Conservation (phyloP, 495 filamentous ascomycete genomes). For the Aspergillus funiculosus region DNA sequence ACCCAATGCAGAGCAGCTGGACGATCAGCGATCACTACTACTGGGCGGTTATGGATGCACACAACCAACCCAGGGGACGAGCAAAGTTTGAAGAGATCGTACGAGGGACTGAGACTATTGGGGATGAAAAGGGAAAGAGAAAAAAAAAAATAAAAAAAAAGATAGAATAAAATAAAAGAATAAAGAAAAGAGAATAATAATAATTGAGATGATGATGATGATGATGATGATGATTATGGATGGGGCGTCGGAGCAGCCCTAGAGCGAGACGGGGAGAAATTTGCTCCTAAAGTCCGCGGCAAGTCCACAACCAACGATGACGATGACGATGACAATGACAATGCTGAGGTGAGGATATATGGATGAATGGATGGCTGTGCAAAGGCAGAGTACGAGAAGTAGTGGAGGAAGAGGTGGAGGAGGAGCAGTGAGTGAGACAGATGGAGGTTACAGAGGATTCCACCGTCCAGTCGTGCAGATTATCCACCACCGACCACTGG, state of each 20-base stretch:
- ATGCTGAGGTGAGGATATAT: neutral
- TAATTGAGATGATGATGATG: neutral
- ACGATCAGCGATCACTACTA: no score
- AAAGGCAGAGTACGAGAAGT: slow-evolving; percentile 1
- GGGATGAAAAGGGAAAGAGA: neutral
- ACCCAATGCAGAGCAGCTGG: neutral
- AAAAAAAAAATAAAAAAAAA: slow-evolving; percentile 7
- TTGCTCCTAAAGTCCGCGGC: neutral
- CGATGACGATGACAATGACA: no score
- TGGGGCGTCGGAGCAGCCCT: neutral
- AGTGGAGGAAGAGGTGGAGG: no score
- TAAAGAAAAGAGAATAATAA: neutral
- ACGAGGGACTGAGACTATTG: neutral
- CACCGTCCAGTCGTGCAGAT: no score
- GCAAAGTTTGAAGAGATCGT: neutral
- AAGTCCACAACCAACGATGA: neutral
- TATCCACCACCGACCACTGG: neutral
- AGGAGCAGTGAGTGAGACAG: slow-evolving; percentile 9
- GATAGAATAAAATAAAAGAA: neutral
- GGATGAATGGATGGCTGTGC: neutral
- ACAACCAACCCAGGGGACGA: neutral
- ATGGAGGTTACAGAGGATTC: slow-evolving; percentile 1
- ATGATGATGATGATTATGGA: neutral
- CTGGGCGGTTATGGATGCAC: slow-evolving; percentile 6
- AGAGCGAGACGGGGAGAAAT: neutral